These are phyloP conservation scores for Flaveria linearis DNA, from an alignment of 129 eudicot genomes.

Conservation along the genomic window DNA sequence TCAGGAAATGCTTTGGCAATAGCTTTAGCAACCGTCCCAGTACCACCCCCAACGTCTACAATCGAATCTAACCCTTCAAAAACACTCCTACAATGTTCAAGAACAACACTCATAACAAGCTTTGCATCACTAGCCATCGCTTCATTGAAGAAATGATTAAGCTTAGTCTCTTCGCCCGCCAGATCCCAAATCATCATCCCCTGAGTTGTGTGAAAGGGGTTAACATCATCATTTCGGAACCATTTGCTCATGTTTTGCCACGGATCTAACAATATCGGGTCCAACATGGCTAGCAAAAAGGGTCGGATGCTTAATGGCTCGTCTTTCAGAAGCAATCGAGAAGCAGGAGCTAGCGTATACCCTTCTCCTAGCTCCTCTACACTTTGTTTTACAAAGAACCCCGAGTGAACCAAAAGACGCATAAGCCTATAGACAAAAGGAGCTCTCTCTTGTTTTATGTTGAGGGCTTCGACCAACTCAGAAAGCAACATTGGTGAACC, in stretches of 20 bases:
- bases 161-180: slow-evolving; percentile 2
- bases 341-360: slow-evolving; percentile 10
- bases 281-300: slow-evolving; percentile 20
- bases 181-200: slow-evolving; percentile 22
- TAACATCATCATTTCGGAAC: slow-evolving; percentile 23
- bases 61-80: too few relatives aligned
- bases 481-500: slow-evolving; percentile 33
- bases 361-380: slow-evolving; percentile 20
- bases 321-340: slow-evolving; percentile 28
- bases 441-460: slow-evolving; percentile 24
- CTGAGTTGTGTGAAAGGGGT: slow-evolving; percentile 23
- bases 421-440: slow-evolving; percentile 23
- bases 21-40: too few relatives aligned
- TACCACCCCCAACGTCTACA: too few relatives aligned
- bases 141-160: slow-evolving; percentile 33
- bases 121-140: slow-evolving; percentile 18
- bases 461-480: slow-evolving; percentile 7
- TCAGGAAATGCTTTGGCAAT: too few relatives aligned
- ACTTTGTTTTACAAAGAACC: slow-evolving; percentile 24
- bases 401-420: slow-evolving; percentile 35
- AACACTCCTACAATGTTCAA: too few relatives aligned
- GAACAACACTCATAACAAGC: too few relatives aligned
- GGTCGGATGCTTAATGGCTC: slow-evolving; percentile 27
- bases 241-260: slow-evolving; percentile 33
- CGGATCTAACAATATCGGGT: slow-evolving; percentile 25